phyloP scores from a whole-genome alignment of 495 filamentous ascomycete genomes.

The Penicillium alfredii region DNA sequence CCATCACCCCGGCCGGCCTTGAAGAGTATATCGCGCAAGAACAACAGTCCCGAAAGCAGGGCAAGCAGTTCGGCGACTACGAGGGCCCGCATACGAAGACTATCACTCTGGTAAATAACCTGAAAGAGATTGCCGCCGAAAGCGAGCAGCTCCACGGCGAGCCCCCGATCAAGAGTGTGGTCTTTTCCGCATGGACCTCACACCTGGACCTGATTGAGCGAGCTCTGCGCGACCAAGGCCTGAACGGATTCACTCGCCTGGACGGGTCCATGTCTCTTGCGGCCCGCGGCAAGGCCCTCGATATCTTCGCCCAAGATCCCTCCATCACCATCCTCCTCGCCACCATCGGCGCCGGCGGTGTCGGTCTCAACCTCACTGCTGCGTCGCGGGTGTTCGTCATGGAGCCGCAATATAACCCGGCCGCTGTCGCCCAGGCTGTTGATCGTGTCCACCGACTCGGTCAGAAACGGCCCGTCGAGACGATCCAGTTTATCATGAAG shows the following conservation, averaged over 20 bases:
- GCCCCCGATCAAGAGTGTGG: slow-evolving; percentile 76
- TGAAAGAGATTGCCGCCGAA: slow-evolving; percentile 53
- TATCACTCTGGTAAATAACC: slow-evolving; percentile 61
- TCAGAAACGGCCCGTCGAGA: slow-evolving; percentile 76
- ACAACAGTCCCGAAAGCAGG: slow-evolving; percentile 47
- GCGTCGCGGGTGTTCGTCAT: slow-evolving; percentile 88
- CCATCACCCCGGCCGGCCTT: slow-evolving; percentile 60
- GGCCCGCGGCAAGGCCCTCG: slow-evolving; percentile 64
- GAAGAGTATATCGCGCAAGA: slow-evolving; percentile 46
- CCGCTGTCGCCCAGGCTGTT: slow-evolving; percentile 87
- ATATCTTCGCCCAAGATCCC: slow-evolving; percentile 67
- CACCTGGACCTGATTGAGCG: slow-evolving; percentile 91
- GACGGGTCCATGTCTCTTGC: slow-evolving; percentile 80
- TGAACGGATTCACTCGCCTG: slow-evolving; percentile 65
- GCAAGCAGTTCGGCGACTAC: slow-evolving; percentile 63
- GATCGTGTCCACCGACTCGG: slow-evolving; percentile 92
- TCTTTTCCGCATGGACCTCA: slow-evolving; percentile 91
- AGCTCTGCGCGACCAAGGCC: slow-evolving; percentile 61
- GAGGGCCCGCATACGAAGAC: slow-evolving; percentile 88
- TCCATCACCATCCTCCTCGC: slow-evolving; percentile 74
- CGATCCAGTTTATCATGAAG: slow-evolving; percentile 80
- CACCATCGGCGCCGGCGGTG: slow-evolving; percentile 85
- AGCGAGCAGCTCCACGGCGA: slow-evolving; percentile 52
- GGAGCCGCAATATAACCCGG: slow-evolving; percentile 97
- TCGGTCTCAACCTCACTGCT: slow-evolving; percentile 84